Percentiles rank a stretch among this genome's conserved stretches.
Conservation (phyloP, 2,329 filamentous ascomycete genomes). For the Aspergillus pseudotamarii region DNA sequence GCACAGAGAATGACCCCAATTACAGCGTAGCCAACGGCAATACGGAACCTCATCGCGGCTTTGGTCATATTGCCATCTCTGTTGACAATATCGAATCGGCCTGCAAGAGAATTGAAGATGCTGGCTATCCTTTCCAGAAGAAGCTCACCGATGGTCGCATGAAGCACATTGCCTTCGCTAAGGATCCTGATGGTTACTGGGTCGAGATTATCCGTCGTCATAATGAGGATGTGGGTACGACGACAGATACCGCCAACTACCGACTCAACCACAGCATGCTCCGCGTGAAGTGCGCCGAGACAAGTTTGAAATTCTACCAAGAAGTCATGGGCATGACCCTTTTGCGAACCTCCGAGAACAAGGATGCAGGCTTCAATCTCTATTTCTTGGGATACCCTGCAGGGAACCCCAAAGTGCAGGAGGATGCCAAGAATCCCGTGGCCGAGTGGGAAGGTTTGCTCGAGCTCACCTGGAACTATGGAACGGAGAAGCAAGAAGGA, state of each 20-base stretch:
- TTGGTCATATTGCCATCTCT: conserved; percentile 83
- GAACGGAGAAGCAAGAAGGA: conserved; percentile 74
- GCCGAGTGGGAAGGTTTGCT: conserved; percentile 79
- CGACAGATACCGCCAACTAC: conserved; percentile 76
- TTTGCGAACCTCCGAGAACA: conserved; percentile 71
- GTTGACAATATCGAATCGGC: conserved; percentile 86
- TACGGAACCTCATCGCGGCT: conserved; percentile 79
- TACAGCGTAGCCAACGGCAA: conserved; percentile 89
- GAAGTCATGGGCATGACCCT: conserved; percentile 88
- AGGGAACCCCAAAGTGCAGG: conserved; percentile 56
- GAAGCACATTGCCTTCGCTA: conserved; percentile 83
- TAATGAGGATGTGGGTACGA: conserved; percentile 69
- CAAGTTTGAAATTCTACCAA: conserved; percentile 77
- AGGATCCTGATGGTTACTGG: conserved; percentile 87
- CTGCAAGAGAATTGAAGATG: conserved; percentile 85
- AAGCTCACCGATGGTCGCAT: conserved; percentile 86
- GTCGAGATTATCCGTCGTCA: conserved; percentile 64
- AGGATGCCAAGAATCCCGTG: conserved; percentile 56
- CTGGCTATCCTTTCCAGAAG: conserved; percentile 94
- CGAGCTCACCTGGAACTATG: conserved; percentile 84
- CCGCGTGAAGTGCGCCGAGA: conserved; percentile 79
- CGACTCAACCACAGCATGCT: conserved; percentile 75
- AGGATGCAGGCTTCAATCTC: conserved; percentile 76
- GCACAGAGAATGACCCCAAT: conserved; percentile 80
- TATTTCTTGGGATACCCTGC: conserved; percentile 87